A percentile compares a stretch with the other conserved stretches of the same genome.
These are phyloP conservation scores for Rhododendron ovatum DNA, from an alignment of 148 eudicot genomes.

Conservation along the genomic window DNA sequence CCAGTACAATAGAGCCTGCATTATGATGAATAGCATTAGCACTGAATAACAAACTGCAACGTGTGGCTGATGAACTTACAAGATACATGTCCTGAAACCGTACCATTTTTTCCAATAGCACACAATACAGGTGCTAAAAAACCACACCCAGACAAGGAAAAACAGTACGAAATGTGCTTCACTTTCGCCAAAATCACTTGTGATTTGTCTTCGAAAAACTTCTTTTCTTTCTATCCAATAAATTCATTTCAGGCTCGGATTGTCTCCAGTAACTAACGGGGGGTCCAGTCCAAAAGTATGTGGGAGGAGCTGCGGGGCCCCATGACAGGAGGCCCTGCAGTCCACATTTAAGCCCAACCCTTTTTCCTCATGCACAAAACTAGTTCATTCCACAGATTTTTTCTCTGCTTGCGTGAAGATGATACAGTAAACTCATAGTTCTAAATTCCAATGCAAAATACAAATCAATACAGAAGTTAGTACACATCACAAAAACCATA, in stretches of 20 bases:
- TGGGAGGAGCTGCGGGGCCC: neutral
- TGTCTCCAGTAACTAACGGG: neutral
- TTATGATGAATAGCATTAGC: neutral
- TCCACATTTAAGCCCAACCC: neutral
- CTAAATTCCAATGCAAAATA: neutral
- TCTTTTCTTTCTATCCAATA: neutral
- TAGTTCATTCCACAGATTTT: neutral
- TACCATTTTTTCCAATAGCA: neutral
- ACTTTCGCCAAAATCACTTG: neutral
- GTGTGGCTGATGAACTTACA: neutral
- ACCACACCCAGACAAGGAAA: neutral
- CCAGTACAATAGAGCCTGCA: constrained; percentile 74
- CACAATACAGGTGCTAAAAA: neutral
- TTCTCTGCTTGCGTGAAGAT: neutral
- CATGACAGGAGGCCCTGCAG: neutral
- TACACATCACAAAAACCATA: neutral
- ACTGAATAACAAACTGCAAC: neutral
- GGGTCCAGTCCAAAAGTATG: neutral
- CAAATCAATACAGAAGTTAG: neutral
- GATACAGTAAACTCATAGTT: neutral
- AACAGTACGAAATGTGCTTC: neutral
- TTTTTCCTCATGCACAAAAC: neutral
- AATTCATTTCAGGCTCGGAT: neutral
- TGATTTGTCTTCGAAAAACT: neutral
- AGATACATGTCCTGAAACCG: neutral